Evolutionary conservation across 169 alveolate species (phyloP), one percentile per base, ranked within the genome.

Genomic region (Plasmodium yoelii): DNA sequence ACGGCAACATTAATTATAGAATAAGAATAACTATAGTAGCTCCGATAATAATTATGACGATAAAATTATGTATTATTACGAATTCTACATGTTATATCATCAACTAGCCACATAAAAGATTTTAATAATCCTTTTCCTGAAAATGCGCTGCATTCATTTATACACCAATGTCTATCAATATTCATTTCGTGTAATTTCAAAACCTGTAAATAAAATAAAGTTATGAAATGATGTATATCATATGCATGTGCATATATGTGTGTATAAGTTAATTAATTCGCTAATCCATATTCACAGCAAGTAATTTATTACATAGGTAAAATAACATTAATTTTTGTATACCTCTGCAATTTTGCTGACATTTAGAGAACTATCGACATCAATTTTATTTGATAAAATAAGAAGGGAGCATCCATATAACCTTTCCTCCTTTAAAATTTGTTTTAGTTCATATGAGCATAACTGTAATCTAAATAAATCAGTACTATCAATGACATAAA

Each of bases 401-500:
- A 95, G 87, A 19, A 95, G 68, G 9, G 97, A 94, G 2, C 97
- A 96, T 13, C 98, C 97, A 28, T 95, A 93, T 28, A 96, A 88
- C 88, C 98, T 91, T 88, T 94, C 98, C 67, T 98, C 99, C 87
- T 98, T 97, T 86, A 95, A 93, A 67, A 99, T 95, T 44, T 98
- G 95, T 67, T 92, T 87, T 82, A 98, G 95, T 94, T 99, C 99
- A 69, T 96, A 95, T 87, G 95, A 96, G 88, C 99, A 98, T 86
- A 96, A 98, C 72, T 97, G 97, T 47, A 98, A 88, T 84, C 99
- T 94, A 64, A 96, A 94, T 55, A 96, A 89, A 94, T 98, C 99
- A n/a, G 99, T 97, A 19, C 99, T 96, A 87, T 98, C 99, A 34
- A 98, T 98, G 13, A 97, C 99, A 98, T 98, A 98, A 46, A 99